Evolutionary conservation across 768 basidiomycete species (phyloP).

Genomic region (Lactarius akahatsu): DNA sequence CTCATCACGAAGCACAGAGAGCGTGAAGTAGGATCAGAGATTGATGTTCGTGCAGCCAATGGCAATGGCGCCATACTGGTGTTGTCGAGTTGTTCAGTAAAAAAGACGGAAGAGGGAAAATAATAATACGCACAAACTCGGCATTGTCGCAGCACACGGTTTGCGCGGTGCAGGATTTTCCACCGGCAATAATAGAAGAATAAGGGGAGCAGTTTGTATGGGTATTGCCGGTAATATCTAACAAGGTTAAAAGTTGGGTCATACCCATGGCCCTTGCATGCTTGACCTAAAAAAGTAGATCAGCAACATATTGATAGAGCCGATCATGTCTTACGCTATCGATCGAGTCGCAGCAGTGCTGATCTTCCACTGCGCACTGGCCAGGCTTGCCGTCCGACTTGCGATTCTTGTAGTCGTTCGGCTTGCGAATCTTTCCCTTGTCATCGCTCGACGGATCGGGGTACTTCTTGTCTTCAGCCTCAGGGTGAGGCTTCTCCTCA

Average conservation of each 20-base stretch:
- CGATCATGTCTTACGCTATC: neutral
- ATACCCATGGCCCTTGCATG: neutral
- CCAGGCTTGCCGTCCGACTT: neutral
- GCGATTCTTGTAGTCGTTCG: neutral
- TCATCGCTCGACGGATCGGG: neutral
- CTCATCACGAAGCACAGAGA: neutral
- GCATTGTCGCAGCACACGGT: neutral
- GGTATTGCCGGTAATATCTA: too few species aligned
- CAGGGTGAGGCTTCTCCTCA: neutral
- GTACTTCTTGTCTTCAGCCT: slow-evolving; percentile 2
- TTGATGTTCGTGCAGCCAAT: neutral
- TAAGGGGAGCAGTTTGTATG: neutral
- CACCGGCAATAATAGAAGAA: neutral
- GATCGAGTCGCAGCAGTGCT: neutral
- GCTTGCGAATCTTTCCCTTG: neutral
- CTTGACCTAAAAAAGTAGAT: neutral
- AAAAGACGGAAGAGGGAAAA: neutral
- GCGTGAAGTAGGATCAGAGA: neutral
- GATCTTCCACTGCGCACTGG: neutral
- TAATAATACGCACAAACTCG: neutral
- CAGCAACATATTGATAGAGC: neutral
- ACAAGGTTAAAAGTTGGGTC: too few species aligned
- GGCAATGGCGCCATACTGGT: neutral
- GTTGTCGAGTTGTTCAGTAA: neutral
- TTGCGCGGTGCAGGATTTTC: neutral